A percentile compares a stretch with the other conserved stretches of the same genome.
Conservation (phyloP, 768 basidiomycete species). For the Leccinum boreale region DNA sequence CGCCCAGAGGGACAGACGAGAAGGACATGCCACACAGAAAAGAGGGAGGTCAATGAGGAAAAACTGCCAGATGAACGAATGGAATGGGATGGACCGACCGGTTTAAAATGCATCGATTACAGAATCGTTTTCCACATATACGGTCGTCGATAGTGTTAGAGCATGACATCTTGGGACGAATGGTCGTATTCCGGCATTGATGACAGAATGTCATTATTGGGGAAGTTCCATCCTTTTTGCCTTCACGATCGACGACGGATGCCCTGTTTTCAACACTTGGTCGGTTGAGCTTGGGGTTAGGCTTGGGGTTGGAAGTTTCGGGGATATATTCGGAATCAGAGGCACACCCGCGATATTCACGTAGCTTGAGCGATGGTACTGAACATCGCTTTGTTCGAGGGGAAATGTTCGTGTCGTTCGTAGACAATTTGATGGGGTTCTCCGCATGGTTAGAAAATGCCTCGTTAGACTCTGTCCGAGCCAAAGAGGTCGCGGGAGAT, state of each 20-base stretch:
- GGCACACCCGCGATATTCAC: constrained; percentile 1
- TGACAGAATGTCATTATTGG: constrained; percentile 29
- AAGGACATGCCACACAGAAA: background rate
- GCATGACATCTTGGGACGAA: constrained; percentile 36
- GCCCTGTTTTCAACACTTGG: background rate
- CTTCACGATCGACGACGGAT: background rate
- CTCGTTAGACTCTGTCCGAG: background rate
- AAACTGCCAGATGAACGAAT: background rate
- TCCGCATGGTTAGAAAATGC: background rate
- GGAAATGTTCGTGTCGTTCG: background rate
- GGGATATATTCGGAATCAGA: constrained; percentile 19
- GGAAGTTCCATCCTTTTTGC: background rate
- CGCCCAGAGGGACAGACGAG: background rate
- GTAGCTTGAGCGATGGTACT: constrained; percentile 17
- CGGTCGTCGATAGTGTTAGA: constrained; percentile 16
- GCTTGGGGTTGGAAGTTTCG: constrained; percentile 1
- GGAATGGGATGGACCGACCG: constrained; percentile 24
- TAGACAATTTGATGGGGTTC: background rate
- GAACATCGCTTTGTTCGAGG: constrained; percentile 2
- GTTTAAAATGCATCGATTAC: constrained; percentile 32
- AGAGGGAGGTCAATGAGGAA: background rate
- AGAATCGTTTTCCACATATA: constrained; percentile 34
- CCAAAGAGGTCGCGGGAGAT: background rate
- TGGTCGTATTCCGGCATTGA: constrained; percentile 32
- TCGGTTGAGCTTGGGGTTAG: constrained; percentile 5